phyloP scores from a whole-genome alignment of 78 protist genomes.

The Monocercomonoides exilis region DNA sequence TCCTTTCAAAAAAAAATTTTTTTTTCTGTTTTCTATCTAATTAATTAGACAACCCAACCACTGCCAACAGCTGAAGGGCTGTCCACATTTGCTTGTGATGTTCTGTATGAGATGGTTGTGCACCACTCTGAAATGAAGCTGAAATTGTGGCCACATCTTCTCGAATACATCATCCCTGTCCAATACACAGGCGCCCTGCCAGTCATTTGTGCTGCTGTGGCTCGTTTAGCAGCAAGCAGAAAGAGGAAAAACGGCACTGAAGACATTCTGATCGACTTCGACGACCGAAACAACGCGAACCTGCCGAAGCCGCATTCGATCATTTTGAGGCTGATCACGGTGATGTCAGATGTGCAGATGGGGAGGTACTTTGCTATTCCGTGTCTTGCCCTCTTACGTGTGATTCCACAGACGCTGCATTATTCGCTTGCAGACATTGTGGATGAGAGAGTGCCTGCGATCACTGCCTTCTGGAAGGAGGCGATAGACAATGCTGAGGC shows the following conservation, averaged over 20 bases:
- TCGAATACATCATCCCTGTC: not conserved
- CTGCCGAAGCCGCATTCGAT: not conserved
- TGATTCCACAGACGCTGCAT: not conserved
- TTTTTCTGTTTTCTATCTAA: no score
- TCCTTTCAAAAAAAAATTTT: no score
- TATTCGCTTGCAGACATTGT: not conserved
- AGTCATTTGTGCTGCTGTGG: not conserved
- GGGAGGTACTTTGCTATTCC: not conserved
- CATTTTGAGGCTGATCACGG: not conserved
- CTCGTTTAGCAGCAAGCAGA: not conserved
- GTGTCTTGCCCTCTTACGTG: not conserved
- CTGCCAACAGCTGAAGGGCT: not conserved
- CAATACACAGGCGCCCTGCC: not conserved
- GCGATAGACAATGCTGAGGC: not conserved
- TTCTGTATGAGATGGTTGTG: not conserved
- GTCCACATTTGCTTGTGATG: not conserved
- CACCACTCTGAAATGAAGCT: not conserved
- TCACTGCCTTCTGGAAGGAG: not conserved
- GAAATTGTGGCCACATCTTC: not conserved
- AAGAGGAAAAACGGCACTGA: not conserved
- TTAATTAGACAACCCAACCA: no score
- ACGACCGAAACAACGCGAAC: not conserved
- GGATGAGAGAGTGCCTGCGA: not conserved
- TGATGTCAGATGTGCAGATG: not conserved
- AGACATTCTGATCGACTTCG: not conserved